Evolutionary conservation across 2,329 filamentous ascomycete genomes (phyloP).

Genomic region (Domatiomyces globalis): DNA sequence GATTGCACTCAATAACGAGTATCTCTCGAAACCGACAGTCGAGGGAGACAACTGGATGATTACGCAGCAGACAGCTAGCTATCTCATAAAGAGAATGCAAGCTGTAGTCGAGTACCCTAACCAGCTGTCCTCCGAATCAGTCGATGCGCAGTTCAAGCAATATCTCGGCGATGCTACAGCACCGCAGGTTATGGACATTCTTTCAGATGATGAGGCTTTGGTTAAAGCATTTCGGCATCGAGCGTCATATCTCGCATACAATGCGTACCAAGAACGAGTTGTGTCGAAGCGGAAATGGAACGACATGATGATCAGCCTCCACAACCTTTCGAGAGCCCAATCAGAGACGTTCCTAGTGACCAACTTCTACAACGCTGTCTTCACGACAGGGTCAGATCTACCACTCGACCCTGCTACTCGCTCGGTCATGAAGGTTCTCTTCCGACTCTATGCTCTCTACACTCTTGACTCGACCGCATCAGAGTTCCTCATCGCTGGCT

Average conservation of each 20-base stretch:
- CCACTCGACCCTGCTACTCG: slow-evolving; percentile 46
- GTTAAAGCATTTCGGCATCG: slow-evolving; percentile 63
- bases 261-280: slow-evolving; percentile 58
- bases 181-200: slow-evolving; percentile 56
- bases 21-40: slow-evolving; percentile 55
- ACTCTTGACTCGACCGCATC: slow-evolving; percentile 53
- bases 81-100: slow-evolving; percentile 47
- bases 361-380: slow-evolving; percentile 59
- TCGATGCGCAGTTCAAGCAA: slow-evolving; percentile 47
- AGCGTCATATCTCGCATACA: slow-evolving; percentile 57
- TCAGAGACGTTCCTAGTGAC: slow-evolving; percentile 64
- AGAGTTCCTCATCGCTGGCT: slow-evolving; percentile 57
- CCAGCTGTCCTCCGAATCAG: slow-evolving; percentile 47
- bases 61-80: slow-evolving; percentile 61
- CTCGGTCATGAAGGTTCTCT: slow-evolving; percentile 48
- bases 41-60: slow-evolving; percentile 73
- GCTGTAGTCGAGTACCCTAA: slow-evolving; percentile 39
- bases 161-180: slow-evolving; percentile 55
- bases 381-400: slow-evolving; percentile 28
- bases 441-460: slow-evolving; percentile 49
- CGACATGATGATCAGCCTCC: slow-evolving; percentile 61
- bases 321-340: slow-evolving; percentile 57
- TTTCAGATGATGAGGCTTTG: slow-evolving; percentile 52
- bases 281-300: slow-evolving; percentile 64
- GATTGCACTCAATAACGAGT: slow-evolving; percentile 55